These are phyloP conservation scores for Phytophthora vignae DNA, from an alignment of 352 stramenopile genomes.

Conservation along the genomic window DNA sequence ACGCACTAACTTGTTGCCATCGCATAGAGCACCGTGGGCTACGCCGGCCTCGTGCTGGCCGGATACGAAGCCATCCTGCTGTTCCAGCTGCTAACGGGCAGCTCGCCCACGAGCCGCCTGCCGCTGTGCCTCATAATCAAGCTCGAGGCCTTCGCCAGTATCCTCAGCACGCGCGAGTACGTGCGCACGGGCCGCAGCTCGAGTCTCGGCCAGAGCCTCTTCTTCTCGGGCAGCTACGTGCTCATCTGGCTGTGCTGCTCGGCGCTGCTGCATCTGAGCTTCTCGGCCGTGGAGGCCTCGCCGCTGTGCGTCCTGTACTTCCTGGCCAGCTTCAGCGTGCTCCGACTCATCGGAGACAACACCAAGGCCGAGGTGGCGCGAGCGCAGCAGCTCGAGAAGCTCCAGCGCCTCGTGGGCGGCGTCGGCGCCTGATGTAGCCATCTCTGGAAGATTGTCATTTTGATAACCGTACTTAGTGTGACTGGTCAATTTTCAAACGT, in stretches of 20 bases:
- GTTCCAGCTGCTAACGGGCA: conserved; percentile 39
- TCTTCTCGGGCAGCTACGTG: conserved; percentile 48
- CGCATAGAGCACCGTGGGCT: conserved; percentile 44
- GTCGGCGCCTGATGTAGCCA: conserved; percentile 17
- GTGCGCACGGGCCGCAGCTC: conserved; percentile 31
- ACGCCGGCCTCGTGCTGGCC: conserved; percentile 48
- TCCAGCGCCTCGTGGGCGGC: conserved; percentile 39
- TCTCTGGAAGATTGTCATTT: conserved; percentile 2
- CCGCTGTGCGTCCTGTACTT: conserved; percentile 57
- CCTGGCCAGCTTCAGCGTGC: conserved; percentile 27
- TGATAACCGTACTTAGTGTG: conserved; percentile 10
- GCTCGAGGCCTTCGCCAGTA: conserved; percentile 43
- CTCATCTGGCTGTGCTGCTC: conserved; percentile 45
- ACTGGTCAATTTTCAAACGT: conserved; percentile 20
- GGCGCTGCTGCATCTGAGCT: conserved; percentile 33
- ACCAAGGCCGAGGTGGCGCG: conserved; percentile 59
- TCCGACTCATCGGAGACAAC: conserved; percentile 58
- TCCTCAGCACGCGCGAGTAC: conserved; percentile 52
- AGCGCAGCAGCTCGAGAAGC: conserved; percentile 61
- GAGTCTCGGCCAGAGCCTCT: conserved; percentile 37
- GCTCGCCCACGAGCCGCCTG: conserved; percentile 15
- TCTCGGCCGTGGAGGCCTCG: conserved; percentile 52
- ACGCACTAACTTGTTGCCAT: neutral
- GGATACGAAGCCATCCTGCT: conserved; percentile 53
- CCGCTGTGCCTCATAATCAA: conserved; percentile 50